Conservation (phyloP, 192 early-diverging fungal species). For the Podila horticola region DNA sequence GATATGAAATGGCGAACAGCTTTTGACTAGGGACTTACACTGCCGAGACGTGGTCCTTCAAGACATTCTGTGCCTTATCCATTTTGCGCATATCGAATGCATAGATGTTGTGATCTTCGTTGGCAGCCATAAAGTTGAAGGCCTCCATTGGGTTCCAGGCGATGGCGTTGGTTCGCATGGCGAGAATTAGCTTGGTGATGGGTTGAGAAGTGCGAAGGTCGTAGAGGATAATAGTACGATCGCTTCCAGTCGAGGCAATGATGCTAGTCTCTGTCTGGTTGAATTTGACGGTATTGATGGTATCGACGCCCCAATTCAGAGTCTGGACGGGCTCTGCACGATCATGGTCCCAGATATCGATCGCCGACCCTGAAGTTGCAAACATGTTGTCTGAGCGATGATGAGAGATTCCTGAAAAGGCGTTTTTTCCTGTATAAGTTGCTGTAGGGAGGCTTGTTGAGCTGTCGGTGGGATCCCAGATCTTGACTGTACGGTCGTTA, state of each 20-base stretch:
- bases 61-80: slow-evolving; percentile 83
- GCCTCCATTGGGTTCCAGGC: slow-evolving; percentile 99
- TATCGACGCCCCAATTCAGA: slow-evolving; percentile 95
- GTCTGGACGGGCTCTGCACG: slow-evolving; percentile 85
- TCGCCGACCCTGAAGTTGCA: slow-evolving; percentile 86
- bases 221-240: slow-evolving; percentile 94
- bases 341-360: slow-evolving; percentile 95
- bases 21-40: slow-evolving; percentile 67
- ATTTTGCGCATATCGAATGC: slow-evolving; percentile 98
- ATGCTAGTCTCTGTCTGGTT: slow-evolving; percentile 97
- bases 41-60: slow-evolving; percentile 97
- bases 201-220: slow-evolving; percentile 92
- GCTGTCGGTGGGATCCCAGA: slow-evolving; percentile 80
- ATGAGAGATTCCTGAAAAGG: slow-evolving; percentile 91
- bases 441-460: slow-evolving; percentile 62
- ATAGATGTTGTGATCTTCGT: slow-evolving; percentile 98
- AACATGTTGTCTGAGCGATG: slow-evolving; percentile 87
- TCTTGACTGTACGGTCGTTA: slow-evolving; percentile 92
- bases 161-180: slow-evolving; percentile 94
- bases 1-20: neutral
- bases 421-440: slow-evolving; percentile 81
- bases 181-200: slow-evolving; percentile 85
- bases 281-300: slow-evolving; percentile 93
- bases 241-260: slow-evolving; percentile 92
- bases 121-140: slow-evolving; percentile 93